These are phyloP conservation scores for Saccharomycopsis microspora DNA, from an alignment of 805 yeast species.

Conservation along the genomic window DNA sequence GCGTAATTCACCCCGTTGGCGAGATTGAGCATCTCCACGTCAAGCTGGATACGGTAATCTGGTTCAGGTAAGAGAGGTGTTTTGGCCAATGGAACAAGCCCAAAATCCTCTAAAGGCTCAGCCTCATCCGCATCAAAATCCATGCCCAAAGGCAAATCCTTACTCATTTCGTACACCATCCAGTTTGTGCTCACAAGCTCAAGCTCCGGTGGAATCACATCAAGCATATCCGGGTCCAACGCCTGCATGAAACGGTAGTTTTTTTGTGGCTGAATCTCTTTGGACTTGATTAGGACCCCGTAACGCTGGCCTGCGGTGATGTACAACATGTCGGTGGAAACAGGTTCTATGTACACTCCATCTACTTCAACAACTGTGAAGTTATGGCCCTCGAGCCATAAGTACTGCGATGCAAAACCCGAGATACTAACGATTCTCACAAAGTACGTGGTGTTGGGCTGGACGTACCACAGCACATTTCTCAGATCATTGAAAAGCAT, in stretches of 20 bases:
- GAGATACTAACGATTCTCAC: constrained; percentile 58
- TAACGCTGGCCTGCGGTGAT: constrained; percentile 77
- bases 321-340: constrained; percentile 42
- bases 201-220: constrained; percentile 49
- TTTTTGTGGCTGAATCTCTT: constrained; percentile 25
- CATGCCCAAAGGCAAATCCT: constrained; percentile 20
- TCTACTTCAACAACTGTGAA: constrained; percentile 65
- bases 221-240: constrained; percentile 59
- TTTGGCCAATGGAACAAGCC: constrained; percentile 29
- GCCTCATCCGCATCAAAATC: constrained; percentile 15
- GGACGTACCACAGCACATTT: constrained; percentile 42
- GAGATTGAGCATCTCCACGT: constrained; percentile 53
- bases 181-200: constrained; percentile 42
- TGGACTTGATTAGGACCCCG: constrained; percentile 54
- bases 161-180: constrained; percentile 35
- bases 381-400: constrained; percentile 61
- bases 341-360: constrained; percentile 56
- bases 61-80: constrained; percentile 40
- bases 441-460: constrained; percentile 50
- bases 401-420: constrained; percentile 61
- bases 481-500: constrained; percentile 53
- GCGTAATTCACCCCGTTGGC: constrained; percentile 73
- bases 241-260: constrained; percentile 54
- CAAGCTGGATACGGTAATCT: constrained; percentile 49
- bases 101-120: constrained; percentile 36